These are phyloP conservation scores for Salisapilia sapeloensis DNA, from an alignment of 352 stramenopile species.

Conservation along the genomic window DNA sequence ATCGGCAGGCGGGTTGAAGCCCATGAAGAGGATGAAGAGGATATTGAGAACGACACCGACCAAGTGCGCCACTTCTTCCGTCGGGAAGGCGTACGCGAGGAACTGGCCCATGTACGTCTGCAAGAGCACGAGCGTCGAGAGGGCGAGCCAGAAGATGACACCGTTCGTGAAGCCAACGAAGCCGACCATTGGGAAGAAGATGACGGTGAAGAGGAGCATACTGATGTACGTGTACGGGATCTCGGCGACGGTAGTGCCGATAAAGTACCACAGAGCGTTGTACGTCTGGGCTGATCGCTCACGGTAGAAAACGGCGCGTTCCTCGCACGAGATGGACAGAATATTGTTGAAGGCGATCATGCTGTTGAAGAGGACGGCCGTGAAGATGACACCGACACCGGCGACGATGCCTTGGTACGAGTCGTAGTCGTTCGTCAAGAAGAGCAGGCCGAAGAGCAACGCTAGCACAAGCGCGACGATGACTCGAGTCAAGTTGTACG, in stretches of 20 bases:
- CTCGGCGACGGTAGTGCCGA: constrained; percentile 67
- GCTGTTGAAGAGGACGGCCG: constrained; percentile 67
- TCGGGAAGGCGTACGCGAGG: neutral
- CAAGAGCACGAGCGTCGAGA: neutral
- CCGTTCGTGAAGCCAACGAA: constrained; percentile 10
- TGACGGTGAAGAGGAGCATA: constrained; percentile 18
- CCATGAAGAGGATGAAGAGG: constrained; percentile 61
- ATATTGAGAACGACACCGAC: neutral
- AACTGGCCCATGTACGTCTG: constrained; percentile 1
- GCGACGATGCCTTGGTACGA: constrained; percentile 30
- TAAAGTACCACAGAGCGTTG: constrained; percentile 30
- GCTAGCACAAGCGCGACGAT: constrained; percentile 15
- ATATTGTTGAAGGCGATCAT: constrained; percentile 56
- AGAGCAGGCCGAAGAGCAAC: constrained; percentile 52
- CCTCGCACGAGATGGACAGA: constrained; percentile 49
- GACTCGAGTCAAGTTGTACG: constrained; percentile 70
- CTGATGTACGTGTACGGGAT: constrained; percentile 26
- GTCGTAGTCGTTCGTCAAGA: constrained; percentile 16
- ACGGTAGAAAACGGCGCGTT: constrained; percentile 81
- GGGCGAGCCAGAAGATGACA: constrained; percentile 1
- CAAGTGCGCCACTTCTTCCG: neutral
- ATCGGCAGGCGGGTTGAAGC: constrained; percentile 41
- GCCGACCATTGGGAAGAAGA: constrained; percentile 43
- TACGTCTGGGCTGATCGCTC: constrained; percentile 81
- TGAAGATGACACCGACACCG: constrained; percentile 67